Percentiles rank a stretch among this genome's conserved stretches.
Conservation (phyloP, 2,329 filamentous ascomycete genomes). For the Endothia cerciana region DNA sequence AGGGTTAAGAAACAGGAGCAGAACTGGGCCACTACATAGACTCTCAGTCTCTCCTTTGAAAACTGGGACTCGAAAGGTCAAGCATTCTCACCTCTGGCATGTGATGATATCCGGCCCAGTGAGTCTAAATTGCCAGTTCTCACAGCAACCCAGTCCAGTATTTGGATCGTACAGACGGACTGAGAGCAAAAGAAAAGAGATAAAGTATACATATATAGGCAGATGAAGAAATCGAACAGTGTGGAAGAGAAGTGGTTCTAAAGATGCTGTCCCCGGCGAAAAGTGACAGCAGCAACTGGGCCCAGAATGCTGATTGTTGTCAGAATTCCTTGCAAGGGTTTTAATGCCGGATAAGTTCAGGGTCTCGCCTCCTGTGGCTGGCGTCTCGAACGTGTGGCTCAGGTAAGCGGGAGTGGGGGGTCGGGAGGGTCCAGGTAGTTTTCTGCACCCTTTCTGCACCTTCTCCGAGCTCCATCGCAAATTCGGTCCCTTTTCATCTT, state of each 20-base stretch:
- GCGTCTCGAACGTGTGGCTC: background rate
- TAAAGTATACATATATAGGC: constrained; percentile 4
- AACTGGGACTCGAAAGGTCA: background rate
- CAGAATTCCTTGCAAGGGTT: constrained; percentile 4
- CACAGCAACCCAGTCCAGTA: background rate
- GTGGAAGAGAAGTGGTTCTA: constrained; percentile 4
- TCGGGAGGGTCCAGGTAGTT: constrained; percentile 4
- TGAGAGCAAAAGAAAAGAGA: background rate
- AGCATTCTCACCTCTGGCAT: constrained; percentile 5
- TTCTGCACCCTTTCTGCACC: constrained; percentile 15
- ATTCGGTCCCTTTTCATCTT: background rate
- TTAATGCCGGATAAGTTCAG: background rate
- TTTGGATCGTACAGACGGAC: background rate
- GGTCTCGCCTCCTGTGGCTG: constrained; percentile 15
- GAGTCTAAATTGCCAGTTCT: background rate
- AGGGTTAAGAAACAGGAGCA: background rate
- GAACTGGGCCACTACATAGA: background rate
- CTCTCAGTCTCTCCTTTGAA: background rate
- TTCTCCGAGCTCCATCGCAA: constrained; percentile 8
- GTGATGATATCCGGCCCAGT: background rate
- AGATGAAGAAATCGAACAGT: background rate
- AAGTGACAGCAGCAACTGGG: background rate
- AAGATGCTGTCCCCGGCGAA: background rate
- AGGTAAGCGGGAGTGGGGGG: background rate
- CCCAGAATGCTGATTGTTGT: background rate